Evolutionary conservation across 371 early-diverging fungal genomes (phyloP).

Genomic region (Zychaea mexicana): DNA sequence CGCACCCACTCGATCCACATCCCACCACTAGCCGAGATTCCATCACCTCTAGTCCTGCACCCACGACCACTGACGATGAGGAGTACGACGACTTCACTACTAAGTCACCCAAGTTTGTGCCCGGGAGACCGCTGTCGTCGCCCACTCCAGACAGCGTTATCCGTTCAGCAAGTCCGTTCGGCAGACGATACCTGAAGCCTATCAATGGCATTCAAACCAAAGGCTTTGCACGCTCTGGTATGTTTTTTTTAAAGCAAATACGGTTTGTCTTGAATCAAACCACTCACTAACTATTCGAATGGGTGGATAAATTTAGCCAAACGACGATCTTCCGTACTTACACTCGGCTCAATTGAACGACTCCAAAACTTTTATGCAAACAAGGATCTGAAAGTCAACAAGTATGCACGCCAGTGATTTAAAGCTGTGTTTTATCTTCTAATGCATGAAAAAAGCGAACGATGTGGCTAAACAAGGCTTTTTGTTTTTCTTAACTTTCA

Average conservation of each 20-base stretch:
- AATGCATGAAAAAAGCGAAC: background rate
- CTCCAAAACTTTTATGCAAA: slow-evolving; percentile 53
- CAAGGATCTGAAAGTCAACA: slow-evolving; percentile 47
- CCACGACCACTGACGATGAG: background rate
- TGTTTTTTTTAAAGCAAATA: background rate
- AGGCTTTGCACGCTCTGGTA: slow-evolving; percentile 54
- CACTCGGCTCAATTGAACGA: slow-evolving; percentile 50
- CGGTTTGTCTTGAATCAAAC: no score
- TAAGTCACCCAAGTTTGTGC: background rate
- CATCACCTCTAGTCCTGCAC: background rate
- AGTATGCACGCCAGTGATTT: slow-evolving; percentile 25
- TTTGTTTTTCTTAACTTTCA: background rate
- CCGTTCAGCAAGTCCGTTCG: slow-evolving; percentile 42
- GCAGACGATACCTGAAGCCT: slow-evolving; percentile 43
- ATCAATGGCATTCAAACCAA: slow-evolving; percentile 51
- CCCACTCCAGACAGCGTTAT: slow-evolving; percentile 16
- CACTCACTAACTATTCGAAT: background rate
- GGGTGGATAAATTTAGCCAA: slow-evolving; percentile 25
- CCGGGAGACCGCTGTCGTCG: background rate
- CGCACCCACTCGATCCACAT: slow-evolving; percentile 1
- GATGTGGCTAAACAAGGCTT: background rate
- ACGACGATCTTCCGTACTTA: slow-evolving; percentile 49
- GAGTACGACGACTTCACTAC: background rate
- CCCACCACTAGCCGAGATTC: background rate
- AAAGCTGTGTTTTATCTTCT: background rate